Conservation (phyloP, 331 rosid species). For the Rhamnella rubrinervis region DNA sequence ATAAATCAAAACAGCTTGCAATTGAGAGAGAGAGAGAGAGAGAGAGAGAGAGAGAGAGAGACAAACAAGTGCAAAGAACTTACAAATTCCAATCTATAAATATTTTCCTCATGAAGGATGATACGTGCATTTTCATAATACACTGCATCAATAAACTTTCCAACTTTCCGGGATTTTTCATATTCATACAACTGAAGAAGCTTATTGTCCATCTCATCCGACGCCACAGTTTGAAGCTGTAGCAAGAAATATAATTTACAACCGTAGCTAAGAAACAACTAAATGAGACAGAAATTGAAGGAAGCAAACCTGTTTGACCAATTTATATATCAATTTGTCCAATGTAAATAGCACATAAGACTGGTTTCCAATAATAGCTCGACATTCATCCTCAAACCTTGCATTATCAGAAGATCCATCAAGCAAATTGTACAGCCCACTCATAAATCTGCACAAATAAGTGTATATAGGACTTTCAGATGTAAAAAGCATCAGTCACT, state of each 20-base stretch:
- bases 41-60: neutral
- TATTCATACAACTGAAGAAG: conserved; percentile 88
- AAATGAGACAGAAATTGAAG: conserved; percentile 11
- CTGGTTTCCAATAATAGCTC: conserved; percentile 87
- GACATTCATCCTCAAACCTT: conserved; percentile 97
- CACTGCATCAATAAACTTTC: conserved; percentile 63
- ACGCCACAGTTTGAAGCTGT: conserved; percentile 89
- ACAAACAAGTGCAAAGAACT: conserved; percentile 29
- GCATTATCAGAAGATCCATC: conserved; percentile 91
- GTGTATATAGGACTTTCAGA: conserved; percentile 8
- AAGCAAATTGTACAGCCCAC: conserved; percentile 78
- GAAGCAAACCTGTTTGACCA: conserved; percentile 76
- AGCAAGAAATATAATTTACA: conserved; percentile 32
- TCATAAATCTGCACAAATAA: conserved; percentile 57
- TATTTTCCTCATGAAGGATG: conserved; percentile 86
- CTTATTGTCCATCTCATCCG: conserved; percentile 78
- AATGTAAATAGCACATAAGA: conserved; percentile 88
- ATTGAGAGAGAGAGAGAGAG: neutral
- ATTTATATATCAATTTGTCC: conserved; percentile 89
- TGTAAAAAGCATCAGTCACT: conserved; percentile 6
- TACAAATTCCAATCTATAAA: conserved; percentile 83
- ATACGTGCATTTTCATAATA: conserved; percentile 89
- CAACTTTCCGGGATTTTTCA: conserved; percentile 79
- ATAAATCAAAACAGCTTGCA: neutral
- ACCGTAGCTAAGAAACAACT: conserved; percentile 13